phyloP scores from a whole-genome alignment of 1,139 yeast species.

The Sugiyamaella pinicola region DNA sequence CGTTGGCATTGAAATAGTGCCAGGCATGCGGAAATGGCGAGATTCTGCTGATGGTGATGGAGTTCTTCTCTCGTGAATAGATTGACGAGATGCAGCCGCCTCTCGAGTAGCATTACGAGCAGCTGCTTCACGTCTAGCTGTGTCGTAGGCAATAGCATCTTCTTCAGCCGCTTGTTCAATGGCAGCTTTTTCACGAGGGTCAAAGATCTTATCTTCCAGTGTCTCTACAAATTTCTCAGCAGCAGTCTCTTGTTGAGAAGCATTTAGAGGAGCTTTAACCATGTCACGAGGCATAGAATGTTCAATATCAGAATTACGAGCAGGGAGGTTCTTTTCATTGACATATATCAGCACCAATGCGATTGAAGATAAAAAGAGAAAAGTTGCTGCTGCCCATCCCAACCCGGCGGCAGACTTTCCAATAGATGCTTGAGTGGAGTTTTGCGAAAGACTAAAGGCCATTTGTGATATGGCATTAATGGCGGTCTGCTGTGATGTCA shows the following conservation, averaged over 20 bases:
- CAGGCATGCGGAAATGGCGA: conserved; percentile 20
- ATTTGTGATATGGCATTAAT: conserved; percentile 25
- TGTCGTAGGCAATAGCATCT: conserved; percentile 8
- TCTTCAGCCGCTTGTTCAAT: conserved; percentile 17
- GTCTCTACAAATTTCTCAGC: conserved; percentile 1
- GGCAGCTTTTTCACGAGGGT: conserved; percentile 9
- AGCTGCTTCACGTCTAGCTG: conserved; percentile 2
- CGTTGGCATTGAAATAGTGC: conserved; percentile 19
- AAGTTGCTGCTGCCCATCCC: conserved; percentile 32
- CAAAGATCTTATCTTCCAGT: conserved; percentile 1
- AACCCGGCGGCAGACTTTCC: conserved; percentile 32
- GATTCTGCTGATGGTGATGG: conserved; percentile 16
- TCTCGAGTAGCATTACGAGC: not conserved
- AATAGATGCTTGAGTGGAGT: conserved; percentile 22
- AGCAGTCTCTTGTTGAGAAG: not conserved
- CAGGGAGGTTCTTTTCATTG: conserved; percentile 21
- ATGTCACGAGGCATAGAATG: not conserved
- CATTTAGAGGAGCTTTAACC: conserved; percentile 1
- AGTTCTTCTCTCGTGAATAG: conserved; percentile 1
- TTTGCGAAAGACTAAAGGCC: conserved; percentile 8
- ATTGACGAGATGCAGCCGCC: not conserved
- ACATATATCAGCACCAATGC: conserved; percentile 29
- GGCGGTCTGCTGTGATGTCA: conserved; percentile 38
- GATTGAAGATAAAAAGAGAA: conserved; percentile 26
- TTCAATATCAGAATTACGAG: conserved; percentile 8